A percentile compares a stretch with the other conserved stretches of the same genome.
phyloP scores from a whole-genome alignment of 108 stramenopile genomes.

The Parietichytrium sp. region DNA sequence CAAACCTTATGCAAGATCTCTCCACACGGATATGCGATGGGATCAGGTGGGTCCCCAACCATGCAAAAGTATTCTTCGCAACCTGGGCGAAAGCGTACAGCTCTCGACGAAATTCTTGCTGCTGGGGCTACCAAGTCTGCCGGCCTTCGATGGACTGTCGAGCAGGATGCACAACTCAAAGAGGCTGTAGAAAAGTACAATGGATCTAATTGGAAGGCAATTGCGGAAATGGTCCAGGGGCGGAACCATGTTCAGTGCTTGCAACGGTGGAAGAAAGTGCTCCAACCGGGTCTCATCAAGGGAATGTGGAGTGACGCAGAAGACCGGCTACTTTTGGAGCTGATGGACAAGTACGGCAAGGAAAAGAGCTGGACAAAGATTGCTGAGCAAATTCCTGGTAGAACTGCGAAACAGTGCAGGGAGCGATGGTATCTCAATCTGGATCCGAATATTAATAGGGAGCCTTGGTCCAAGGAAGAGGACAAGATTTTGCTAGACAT shows the following conservation, averaged over 20 bases:
- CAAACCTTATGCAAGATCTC: too few relatives aligned
- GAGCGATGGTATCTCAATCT: constrained; percentile 76
- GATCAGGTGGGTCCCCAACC: too few relatives aligned
- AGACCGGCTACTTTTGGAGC: background rate
- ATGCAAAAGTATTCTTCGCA: too few relatives aligned
- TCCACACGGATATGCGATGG: too few relatives aligned
- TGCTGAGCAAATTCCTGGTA: background rate
- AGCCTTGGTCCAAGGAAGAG: constrained; percentile 82
- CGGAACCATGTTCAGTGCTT: constrained; percentile 59
- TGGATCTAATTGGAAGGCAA: constrained; percentile 63
- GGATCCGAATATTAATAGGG: constrained; percentile 83
- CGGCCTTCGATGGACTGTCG: constrained; percentile 52
- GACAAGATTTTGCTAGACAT: constrained; percentile 57
- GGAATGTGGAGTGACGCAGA: constrained; percentile 41
- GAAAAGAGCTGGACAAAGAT: constrained; percentile 18
- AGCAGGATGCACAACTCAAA: constrained; percentile 53
- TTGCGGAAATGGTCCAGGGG: constrained; percentile 48
- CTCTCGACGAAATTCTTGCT: too few relatives aligned
- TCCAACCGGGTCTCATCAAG: constrained; percentile 60
- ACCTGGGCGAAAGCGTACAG: too few relatives aligned
- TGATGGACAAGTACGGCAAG: constrained; percentile 8
- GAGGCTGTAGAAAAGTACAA: constrained; percentile 59
- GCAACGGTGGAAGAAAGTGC: constrained; percentile 67
- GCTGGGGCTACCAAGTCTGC: background rate
- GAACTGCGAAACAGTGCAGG: constrained; percentile 37